These are phyloP conservation scores for Enterocytospora artemiae DNA, from an alignment of 371 early-diverging fungal species.

Conservation along the genomic window DNA sequence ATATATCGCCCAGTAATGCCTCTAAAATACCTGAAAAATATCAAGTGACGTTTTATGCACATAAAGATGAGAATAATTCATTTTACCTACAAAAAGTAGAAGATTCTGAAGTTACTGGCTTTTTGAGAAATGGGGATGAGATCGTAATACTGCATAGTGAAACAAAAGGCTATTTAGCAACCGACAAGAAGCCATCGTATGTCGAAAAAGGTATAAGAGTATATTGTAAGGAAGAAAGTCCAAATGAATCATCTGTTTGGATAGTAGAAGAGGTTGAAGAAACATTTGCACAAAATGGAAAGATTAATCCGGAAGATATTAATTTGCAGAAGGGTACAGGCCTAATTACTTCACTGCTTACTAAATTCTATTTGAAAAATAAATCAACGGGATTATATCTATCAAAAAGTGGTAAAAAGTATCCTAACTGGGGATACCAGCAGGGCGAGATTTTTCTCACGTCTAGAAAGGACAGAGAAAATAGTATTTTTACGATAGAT, in stretches of 20 bases:
- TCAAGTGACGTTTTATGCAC: constrained; percentile 90
- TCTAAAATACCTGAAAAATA: constrained; percentile 59
- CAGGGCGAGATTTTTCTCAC: constrained; percentile 85
- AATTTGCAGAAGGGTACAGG: constrained; percentile 38
- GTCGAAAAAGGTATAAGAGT: constrained; percentile 59
- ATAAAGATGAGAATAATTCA: constrained; percentile 87
- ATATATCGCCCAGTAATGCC: too few relatives aligned
- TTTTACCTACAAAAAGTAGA: constrained; percentile 62
- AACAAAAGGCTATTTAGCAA: constrained; percentile 66
- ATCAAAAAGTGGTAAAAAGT: constrained; percentile 64
- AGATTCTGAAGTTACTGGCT: constrained; percentile 30
- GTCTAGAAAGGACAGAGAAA: constrained; percentile 63
- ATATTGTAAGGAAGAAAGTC: constrained; percentile 55
- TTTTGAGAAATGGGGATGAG: constrained; percentile 41
- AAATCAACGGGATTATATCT: constrained; percentile 69
- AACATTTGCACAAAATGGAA: neutral
- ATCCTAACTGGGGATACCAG: constrained; percentile 94
- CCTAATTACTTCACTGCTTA: constrained; percentile 69
- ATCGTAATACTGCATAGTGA: constrained; percentile 52
- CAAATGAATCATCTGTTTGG: constrained; percentile 35
- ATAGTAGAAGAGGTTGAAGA: constrained; percentile 43
- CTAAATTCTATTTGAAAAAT: constrained; percentile 75
- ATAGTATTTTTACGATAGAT: neutral
- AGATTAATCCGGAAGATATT: neutral
- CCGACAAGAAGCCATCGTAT: constrained; percentile 64